Conservation (phyloP, 768 basidiomycete genomes). For the Tylopilus subfusipes region DNA sequence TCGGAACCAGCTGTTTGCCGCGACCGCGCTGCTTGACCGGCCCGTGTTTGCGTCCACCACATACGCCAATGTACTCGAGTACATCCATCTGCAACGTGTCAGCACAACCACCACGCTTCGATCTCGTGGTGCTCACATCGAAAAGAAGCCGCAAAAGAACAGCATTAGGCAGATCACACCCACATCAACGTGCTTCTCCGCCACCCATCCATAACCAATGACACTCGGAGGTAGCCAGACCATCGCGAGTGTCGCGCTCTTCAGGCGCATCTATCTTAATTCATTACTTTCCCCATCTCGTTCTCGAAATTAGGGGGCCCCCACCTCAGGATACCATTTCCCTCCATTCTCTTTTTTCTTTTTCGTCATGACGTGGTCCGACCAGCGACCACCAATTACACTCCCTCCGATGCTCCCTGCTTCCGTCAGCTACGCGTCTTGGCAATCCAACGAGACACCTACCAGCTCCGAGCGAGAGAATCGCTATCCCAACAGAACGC, state of each 20-base stretch:
- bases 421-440: not conserved
- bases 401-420: constrained; percentile 51
- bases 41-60: constrained; percentile 85
- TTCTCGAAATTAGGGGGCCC: constrained; percentile 4
- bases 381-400: constrained; percentile 56
- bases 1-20: constrained; percentile 73
- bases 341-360: constrained; percentile 46
- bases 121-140: constrained; percentile 49
- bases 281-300: not conserved
- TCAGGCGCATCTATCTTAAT: constrained; percentile 60
- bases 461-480: constrained; percentile 74
- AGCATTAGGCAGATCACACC: constrained; percentile 68
- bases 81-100: constrained; percentile 45
- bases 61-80: constrained; percentile 73
- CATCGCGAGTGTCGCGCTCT: constrained; percentile 58
- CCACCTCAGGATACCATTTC: constrained; percentile 60
- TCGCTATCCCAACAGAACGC: constrained; percentile 69
- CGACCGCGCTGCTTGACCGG: constrained; percentile 70
- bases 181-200: constrained; percentile 57
- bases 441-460: constrained; percentile 13
- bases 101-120: not conserved
- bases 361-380: constrained; percentile 45
- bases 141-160: constrained; percentile 69
- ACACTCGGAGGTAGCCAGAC: constrained; percentile 53
- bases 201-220: constrained; percentile 74